phyloP scores from a whole-genome alignment of 2,329 filamentous ascomycete species.

The Penicillium nordicum region DNA sequence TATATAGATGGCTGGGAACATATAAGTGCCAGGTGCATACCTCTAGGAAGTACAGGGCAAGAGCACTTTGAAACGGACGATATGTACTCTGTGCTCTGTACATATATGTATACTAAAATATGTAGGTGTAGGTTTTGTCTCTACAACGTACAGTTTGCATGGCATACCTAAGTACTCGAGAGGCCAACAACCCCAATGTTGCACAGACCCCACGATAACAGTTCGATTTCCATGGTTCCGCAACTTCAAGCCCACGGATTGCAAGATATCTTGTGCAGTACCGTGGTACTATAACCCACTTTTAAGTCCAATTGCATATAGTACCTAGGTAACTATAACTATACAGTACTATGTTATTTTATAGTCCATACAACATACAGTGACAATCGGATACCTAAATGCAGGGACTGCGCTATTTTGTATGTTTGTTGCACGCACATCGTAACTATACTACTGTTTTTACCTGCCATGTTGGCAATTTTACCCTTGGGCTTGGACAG shows the following conservation, averaged over 20 bases:
- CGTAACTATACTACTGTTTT: no score
- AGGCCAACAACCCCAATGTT: neutral
- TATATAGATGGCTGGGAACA: neutral
- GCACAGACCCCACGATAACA: slow-evolving; percentile 9
- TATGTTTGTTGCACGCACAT: neutral
- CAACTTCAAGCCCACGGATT: neutral
- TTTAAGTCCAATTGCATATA: neutral
- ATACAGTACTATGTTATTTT: neutral
- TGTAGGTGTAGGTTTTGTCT: neutral
- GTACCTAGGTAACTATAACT: neutral
- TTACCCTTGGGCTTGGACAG: neutral
- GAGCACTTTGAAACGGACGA: neutral
- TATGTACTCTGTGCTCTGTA: neutral
- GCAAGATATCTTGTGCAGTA: neutral
- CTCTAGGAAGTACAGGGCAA: neutral
- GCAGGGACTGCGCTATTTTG: neutral
- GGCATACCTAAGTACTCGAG: slow-evolving; percentile 3
- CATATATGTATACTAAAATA: neutral
- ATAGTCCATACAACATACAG: neutral
- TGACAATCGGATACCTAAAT: neutral
- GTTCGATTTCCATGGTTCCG: neutral
- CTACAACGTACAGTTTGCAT: neutral
- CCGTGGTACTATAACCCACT: neutral
- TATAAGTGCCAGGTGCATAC: neutral
- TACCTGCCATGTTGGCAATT: neutral